Percentiles rank a stretch among this genome's conserved stretches.
Evolutionary conservation across 1,139 yeast genomes (phyloP).

Genomic region (Candida albicans): DNA sequence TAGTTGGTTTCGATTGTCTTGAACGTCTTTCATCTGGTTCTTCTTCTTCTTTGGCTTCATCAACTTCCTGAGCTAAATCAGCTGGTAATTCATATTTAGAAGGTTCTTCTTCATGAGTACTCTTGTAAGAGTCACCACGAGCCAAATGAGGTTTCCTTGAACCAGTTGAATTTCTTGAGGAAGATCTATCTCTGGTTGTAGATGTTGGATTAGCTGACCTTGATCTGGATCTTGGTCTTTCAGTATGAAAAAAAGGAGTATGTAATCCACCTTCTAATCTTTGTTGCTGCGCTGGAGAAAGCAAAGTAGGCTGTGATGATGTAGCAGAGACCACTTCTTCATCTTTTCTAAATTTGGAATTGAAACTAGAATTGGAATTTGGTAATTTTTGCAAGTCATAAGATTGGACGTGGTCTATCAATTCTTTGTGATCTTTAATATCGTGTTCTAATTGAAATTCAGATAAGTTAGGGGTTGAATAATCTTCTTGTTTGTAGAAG

Average conservation of each 20-base stretch:
- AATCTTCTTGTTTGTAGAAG: slow-evolving; percentile 28
- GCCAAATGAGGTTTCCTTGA: slow-evolving; percentile 54
- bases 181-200: slow-evolving; percentile 23
- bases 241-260: slow-evolving; percentile 48
- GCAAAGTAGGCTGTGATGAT: slow-evolving; percentile 3
- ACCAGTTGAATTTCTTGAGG: slow-evolving; percentile 28
- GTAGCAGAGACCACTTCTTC: not conserved
- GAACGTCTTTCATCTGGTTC: slow-evolving; percentile 38
- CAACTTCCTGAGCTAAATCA: slow-evolving; percentile 21
- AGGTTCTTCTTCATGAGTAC: slow-evolving; percentile 42
- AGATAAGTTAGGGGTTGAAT: slow-evolving; percentile 49
- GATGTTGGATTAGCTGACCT: slow-evolving; percentile 30
- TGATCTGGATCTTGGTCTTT: slow-evolving; percentile 32
- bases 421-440: slow-evolving; percentile 38
- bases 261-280: slow-evolving; percentile 28
- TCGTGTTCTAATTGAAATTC: slow-evolving; percentile 47
- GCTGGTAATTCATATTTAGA: slow-evolving; percentile 48
- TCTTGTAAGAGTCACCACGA: slow-evolving; percentile 64
- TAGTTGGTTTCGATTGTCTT: slow-evolving; percentile 47
- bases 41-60: slow-evolving; percentile 24
- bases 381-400: slow-evolving; percentile 43
- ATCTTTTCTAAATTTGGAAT: slow-evolving; percentile 2
- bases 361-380: slow-evolving; percentile 4
- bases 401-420: slow-evolving; percentile 36
- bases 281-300: slow-evolving; percentile 10